Base-by-base conservation (phyloP, 2,329 filamentous ascomycete genomes). In the Sarocladiaceae sp. region DNA sequence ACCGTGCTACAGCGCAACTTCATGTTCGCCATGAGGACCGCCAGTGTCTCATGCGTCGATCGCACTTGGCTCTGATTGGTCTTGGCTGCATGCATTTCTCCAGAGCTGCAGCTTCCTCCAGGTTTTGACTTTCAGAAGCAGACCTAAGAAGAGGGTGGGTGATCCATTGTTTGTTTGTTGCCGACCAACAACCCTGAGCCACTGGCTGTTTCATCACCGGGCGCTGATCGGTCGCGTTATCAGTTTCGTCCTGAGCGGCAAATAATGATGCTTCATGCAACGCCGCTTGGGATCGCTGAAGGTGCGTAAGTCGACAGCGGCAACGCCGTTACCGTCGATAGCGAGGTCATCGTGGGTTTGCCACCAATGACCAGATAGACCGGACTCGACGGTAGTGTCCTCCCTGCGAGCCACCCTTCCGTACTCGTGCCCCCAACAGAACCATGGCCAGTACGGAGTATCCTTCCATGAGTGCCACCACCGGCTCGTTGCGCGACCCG, bases 161-260 rank as follows among this genome's bases (percentile, higher is more conserved):
- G 34, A 16, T 23, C 16, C 34, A 15, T 19, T 27, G 12, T 41
- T 41, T 41, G 37, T 41, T 41, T 29, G 37, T 41, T 23, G 24
- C 23, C 29, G 37, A 41, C n/a, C n/a, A n/a, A n/a, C 37, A 41
- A n/a, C 23, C 29, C n/a, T 27, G 37, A 29, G 37, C 24, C 23
- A 16, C 37, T 29, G 21, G 21, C 7, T 29, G 37, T 41, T 41
- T 41, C 37, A 29, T 41, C 37, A 29, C 26, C 10, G 23, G 24
- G 37, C 23, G 23, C 37, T 41, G 37, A 16, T 41, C 37, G 9
- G 12, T 13, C 12, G 20, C 15, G 37, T n/a, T n/a, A 15, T 24
- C 34, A n/a, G 23, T 41, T n/a, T 41, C 37, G 23, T 41, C 34
- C 23, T 24, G 20, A 41, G 23, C 34, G 34, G 34, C 34, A 39